phyloP scores from a whole-genome alignment of 305 asterid genomes.

The Fraxinus dipetala region DNA sequence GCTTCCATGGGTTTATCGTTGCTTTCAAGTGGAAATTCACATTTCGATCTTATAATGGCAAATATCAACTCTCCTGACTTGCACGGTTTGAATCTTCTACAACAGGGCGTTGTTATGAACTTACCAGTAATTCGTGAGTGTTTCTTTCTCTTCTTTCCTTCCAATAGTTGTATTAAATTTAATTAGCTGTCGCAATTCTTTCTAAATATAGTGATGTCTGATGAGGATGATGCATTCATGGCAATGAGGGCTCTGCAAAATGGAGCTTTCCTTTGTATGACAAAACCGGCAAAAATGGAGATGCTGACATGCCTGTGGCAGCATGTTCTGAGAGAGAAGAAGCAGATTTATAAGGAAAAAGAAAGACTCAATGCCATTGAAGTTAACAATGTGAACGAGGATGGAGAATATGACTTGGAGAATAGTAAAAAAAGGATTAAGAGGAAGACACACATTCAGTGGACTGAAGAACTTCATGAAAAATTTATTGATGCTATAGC shows the following conservation, averaged over 20 bases:
- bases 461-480: slow-evolving; percentile 29
- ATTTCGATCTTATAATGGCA: slow-evolving; percentile 16
- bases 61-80: slow-evolving; percentile 22
- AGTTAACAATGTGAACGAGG: not conserved
- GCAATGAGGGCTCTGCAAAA: slow-evolving; percentile 16
- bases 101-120: slow-evolving; percentile 10
- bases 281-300: slow-evolving; percentile 13
- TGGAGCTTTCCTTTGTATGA: slow-evolving; percentile 19
- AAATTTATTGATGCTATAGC: slow-evolving; percentile 22
- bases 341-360: not conserved
- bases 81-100: slow-evolving; percentile 10
- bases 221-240: not conserved
- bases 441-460: slow-evolving; percentile 19
- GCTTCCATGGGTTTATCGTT: slow-evolving; percentile 20
- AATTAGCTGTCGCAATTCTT: not conserved
- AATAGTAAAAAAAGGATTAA: not conserved
- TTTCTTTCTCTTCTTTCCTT: not conserved
- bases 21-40: not conserved
- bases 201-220: slow-evolving; percentile 16
- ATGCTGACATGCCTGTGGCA: slow-evolving; percentile 22
- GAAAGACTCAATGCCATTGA: not conserved
- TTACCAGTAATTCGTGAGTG: slow-evolving; percentile 20
- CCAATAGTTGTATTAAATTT: not conserved
- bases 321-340: slow-evolving; percentile 17
- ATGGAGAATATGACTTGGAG: not conserved